Evolutionary conservation across 768 basidiomycete species (phyloP), one percentile per base, ranked within the genome.

Genomic region (Rhodotorula graminis): DNA sequence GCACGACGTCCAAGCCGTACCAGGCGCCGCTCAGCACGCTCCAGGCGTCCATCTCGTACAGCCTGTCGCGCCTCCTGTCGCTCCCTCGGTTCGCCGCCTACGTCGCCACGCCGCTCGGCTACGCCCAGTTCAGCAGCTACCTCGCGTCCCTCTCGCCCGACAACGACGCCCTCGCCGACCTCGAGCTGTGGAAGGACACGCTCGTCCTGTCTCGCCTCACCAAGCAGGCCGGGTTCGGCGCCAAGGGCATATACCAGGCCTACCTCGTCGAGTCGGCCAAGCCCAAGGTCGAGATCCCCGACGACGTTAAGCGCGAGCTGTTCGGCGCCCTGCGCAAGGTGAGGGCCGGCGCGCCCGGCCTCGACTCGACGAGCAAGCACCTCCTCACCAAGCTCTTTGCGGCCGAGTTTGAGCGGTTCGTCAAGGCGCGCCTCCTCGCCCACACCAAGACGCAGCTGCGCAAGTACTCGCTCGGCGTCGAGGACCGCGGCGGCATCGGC

Each of bases 121-220:
- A n/a, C 50, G 42, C 53, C 11, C 63, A 69, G 50, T 70, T 74
- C 65, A 31, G 56, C 37, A 42, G 49, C n/a, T 70, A 70, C 65
- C 65, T 74, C 31, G 16, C 52, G 31, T 37, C 60, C 11, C 9
- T 33, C 33, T 49, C 23, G 4, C 25, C 58, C 3, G 19, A 50
- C 2, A 18, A 8, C 19, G 15, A 19, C n/a, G 11, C 55, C 29
- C 44, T 56, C 27, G 31, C 40, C 46, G n/a, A 69, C 42, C 61
- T 74, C 47, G 68, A 74, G 29, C 44, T 70, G 37, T 74, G 65
- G 65, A 37, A 59, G 37, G 72, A 74, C 52, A 25, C 60, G 9
- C 27, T n/a, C 25, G 53, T 69, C 9, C 31, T 73, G 11, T 16
- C 37, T 2, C 12, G 18, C 5, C 18, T 73, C 23, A 25, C 31